Evolutionary conservation across 1,139 yeast genomes (phyloP), one percentile per base, ranked within the genome.

Genomic region (Geotrichum macrosporum): DNA sequence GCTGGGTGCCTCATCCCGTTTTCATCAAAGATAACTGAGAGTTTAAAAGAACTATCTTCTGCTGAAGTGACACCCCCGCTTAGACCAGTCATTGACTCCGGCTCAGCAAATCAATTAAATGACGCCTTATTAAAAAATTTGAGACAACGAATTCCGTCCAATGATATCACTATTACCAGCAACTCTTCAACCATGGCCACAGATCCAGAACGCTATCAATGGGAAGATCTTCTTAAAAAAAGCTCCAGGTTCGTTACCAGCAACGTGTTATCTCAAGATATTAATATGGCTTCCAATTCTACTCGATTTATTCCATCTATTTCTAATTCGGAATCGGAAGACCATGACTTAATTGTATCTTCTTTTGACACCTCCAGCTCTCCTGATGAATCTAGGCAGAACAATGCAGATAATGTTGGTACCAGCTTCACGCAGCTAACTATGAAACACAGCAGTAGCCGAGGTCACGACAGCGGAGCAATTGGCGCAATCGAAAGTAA

Each of bases 11-110:
- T 33, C 50, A 49, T 40, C 26, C 46, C 52, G 6, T 41, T 31
- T 27, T 34, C 48, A 6, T 50, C 52, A 6, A 47, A 43, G 30
- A 51, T 53, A 15, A 18, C 52, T 6, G 55, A 51, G 26, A 44
- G 49, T 13, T 21, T 53, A 6, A 42, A 41, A 24, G 45, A 41
- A 3, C 33, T 38, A 3, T 42, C 50, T 10, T 40, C 53, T 5
- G 32, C 35, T n/a, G 48, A 50, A 18, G 40, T 31, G 4, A 41
- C 53, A 3, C 53, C 53, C 19, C 4, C 39, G 13, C 30, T 47
- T 8, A 16, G 35, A 13, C 49, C 50, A 5, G 37, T 31, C 26
- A 32, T 10, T 22, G 18, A 16, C 10, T 26, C 29, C 10, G 13
- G 24, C 4, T 21, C 46, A 5, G 26, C 18, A 18, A 9, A 5